A percentile compares a stretch with the other conserved stretches of the same genome.
These are phyloP conservation scores for Cucumis hystrix DNA, from an alignment of 306 rosid genomes.

Conservation along the genomic window DNA sequence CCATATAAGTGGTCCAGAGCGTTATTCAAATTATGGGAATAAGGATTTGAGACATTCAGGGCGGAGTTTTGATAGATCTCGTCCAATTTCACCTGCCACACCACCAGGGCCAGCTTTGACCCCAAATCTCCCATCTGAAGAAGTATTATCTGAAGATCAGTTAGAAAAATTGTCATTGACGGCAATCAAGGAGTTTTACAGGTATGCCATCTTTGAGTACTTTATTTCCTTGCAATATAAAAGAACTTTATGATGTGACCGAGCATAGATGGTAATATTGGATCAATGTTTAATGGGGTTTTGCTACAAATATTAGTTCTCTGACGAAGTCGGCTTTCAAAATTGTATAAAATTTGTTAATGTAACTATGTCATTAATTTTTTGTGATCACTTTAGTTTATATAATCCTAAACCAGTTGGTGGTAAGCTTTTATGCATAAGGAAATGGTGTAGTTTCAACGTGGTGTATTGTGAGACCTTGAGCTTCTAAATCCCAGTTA, in stretches of 20 bases:
- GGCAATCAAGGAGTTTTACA: slow-evolving; percentile 84
- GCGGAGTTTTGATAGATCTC: slow-evolving; percentile 35
- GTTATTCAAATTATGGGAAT: slow-evolving; percentile 35
- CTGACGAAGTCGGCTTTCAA: neutral
- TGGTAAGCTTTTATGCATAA: neutral
- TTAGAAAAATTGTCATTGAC: slow-evolving; percentile 46
- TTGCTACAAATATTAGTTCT: neutral
- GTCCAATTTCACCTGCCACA: slow-evolving; percentile 31
- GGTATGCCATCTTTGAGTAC: slow-evolving; percentile 28
- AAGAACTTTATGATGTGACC: neutral
- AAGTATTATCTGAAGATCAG: slow-evolving; percentile 33
- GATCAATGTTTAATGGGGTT: neutral
- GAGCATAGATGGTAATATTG: neutral
- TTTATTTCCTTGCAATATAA: neutral
- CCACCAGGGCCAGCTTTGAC: slow-evolving; percentile 30
- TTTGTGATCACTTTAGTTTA: neutral
- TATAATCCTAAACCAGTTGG: neutral
- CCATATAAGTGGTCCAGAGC: slow-evolving; percentile 36
- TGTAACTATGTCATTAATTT: neutral
- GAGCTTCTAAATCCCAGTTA: neutral
- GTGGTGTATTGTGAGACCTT: neutral
- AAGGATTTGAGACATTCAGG: slow-evolving; percentile 48
- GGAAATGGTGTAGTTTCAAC: neutral
- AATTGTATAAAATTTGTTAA: neutral
- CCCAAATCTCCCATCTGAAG: slow-evolving; percentile 30